A percentile compares a stretch with the other conserved stretches of the same genome.
These are phyloP conservation scores for Limtongozyma cylindracea DNA, from an alignment of 805 yeast species.

Conservation along the genomic window DNA sequence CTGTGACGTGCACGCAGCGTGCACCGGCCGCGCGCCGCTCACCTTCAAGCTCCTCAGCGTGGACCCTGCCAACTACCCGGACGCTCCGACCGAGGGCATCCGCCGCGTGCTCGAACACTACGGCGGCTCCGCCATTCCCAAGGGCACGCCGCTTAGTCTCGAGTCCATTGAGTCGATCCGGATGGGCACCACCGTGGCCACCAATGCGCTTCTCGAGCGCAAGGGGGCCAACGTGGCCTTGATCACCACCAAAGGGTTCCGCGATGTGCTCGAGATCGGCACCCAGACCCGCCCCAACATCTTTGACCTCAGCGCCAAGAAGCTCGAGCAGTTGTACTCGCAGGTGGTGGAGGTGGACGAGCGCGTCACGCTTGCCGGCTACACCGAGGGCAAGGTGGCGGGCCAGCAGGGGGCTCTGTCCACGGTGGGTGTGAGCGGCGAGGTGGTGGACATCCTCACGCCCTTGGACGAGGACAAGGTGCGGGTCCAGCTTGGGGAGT, in stretches of 20 bases:
- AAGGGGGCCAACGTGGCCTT: conserved; percentile 80
- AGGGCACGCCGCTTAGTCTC: conserved; percentile 34
- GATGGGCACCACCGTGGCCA: conserved; percentile 92
- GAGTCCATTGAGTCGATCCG: conserved; percentile 40
- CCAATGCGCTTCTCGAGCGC: conserved; percentile 80
- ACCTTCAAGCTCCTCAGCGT: conserved; percentile 67
- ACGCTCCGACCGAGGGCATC: conserved; percentile 86
- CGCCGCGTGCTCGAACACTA: conserved; percentile 34
- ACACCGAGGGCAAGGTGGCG: conserved; percentile 38
- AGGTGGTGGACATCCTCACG: conserved; percentile 29
- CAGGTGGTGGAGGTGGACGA: conserved; percentile 72
- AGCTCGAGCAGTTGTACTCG: conserved; percentile 48
- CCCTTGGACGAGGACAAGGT: conserved; percentile 21
- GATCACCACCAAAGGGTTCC: conserved; percentile 71
- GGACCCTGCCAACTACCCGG: conserved; percentile 68
- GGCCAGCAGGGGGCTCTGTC: conserved; percentile 1
- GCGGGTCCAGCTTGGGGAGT: conserved; percentile 10
- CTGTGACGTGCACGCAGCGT: conserved; percentile 41
- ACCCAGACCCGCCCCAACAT: conserved; percentile 82
- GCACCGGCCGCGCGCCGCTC: conserved; percentile 4
- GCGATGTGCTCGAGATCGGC: conserved; percentile 63
- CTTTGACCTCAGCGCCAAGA: conserved; percentile 56
- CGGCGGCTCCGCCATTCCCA: conserved; percentile 25
- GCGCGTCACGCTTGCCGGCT: conserved; percentile 57
- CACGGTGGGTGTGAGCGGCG: conserved; percentile 42